Conservation (phyloP, 495 filamentous ascomycete genomes). For the Pseudoneurospora amorphoporcata region DNA sequence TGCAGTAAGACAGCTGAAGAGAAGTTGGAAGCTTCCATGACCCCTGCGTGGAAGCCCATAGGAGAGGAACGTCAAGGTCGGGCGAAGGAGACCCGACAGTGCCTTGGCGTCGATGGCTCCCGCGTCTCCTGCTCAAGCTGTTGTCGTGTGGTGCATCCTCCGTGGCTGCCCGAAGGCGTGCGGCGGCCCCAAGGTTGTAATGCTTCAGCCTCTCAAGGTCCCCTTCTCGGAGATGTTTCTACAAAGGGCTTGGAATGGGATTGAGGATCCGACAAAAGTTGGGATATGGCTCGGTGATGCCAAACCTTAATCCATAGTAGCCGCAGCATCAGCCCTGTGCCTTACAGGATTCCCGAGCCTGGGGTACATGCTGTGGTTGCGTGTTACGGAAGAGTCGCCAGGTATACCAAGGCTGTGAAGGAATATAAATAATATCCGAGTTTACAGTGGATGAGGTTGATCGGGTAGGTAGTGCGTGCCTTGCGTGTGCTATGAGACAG, state of each 20-base stretch:
- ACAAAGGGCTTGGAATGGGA: slow-evolving; percentile 19
- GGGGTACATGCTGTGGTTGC: neutral
- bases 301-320: slow-evolving; percentile 18
- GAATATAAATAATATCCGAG: neutral
- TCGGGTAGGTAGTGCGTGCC: neutral
- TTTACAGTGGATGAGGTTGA: neutral
- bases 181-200: slow-evolving; percentile 8
- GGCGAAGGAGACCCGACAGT: neutral
- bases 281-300: slow-evolving; percentile 14
- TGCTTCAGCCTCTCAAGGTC: slow-evolving; percentile 8
- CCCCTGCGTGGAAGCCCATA: slow-evolving; percentile 14
- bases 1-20: neutral
- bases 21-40: slow-evolving; percentile 8
- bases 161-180: slow-evolving; percentile 9
- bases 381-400: neutral
- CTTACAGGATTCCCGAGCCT: slow-evolving; percentile 1
- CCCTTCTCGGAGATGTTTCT: slow-evolving; percentile 20
- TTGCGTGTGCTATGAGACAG: neutral
- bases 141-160: neutral
- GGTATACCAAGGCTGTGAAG: neutral
- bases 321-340: slow-evolving; percentile 4
- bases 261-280: slow-evolving; percentile 3
- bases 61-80: slow-evolving; percentile 1
- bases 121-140: neutral
- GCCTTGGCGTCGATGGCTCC: slow-evolving; percentile 11